These are phyloP conservation scores for Lepidium africanum DNA, from an alignment of 345 rosid genomes.

Conservation along the genomic window DNA sequence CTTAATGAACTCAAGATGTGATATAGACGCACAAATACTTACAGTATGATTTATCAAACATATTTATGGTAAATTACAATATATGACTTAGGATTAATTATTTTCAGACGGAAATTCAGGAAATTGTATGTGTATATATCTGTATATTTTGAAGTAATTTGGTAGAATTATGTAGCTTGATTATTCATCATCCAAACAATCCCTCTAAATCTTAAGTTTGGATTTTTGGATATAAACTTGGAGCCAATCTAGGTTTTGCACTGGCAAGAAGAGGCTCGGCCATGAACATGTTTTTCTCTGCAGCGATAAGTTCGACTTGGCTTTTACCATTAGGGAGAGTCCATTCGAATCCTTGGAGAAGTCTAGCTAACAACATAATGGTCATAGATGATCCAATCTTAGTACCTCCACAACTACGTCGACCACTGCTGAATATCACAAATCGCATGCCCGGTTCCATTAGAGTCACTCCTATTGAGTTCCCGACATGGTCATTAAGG, in stretches of 20 bases:
- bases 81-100: no score
- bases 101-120: not conserved
- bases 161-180: no score
- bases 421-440: conserved; percentile 35
- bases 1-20: not conserved
- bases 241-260: no score
- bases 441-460: conserved; percentile 29
- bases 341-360: conserved; percentile 42
- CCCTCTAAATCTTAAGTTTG: no score
- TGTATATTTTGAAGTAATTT: no score
- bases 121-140: no score
- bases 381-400: conserved; percentile 38
- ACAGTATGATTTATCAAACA: no score
- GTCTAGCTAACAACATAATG: conserved; percentile 42
- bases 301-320: not conserved
- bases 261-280: no score
- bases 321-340: not conserved
- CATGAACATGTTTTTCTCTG: no score
- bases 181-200: no score
- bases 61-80: no score
- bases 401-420: conserved; percentile 33
- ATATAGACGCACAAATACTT: not conserved
- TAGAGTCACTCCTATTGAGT: not conserved
- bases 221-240: no score
- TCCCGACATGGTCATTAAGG: not conserved